phyloP scores from a whole-genome alignment of 192 early-diverging fungal genomes.

The Rhizophagus prolifer region DNA sequence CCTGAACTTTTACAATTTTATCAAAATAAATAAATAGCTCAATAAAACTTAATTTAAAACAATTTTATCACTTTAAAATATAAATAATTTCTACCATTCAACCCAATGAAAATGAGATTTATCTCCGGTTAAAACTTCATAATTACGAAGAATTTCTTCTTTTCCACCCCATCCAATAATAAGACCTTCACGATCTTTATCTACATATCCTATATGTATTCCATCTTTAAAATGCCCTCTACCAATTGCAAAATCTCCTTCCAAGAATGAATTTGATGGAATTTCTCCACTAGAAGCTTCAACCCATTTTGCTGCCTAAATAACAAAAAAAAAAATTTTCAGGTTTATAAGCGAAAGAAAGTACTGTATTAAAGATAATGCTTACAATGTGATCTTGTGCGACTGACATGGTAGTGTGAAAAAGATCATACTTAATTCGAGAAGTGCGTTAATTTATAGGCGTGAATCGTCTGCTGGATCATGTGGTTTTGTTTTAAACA shows the following conservation, averaged over 20 bases:
- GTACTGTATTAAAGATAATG: neutral
- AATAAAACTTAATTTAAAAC: no score
- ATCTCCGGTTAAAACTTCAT: constrained; percentile 2
- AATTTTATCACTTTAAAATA: no score
- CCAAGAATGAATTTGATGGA: neutral
- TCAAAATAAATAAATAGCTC: no score
- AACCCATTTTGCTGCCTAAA: constrained; percentile 2
- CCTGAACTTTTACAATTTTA: neutral
- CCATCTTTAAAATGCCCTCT: neutral
- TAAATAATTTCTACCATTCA: neutral
- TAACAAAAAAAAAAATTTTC: neutral
- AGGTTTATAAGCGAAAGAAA: neutral
- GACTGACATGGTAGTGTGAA: neutral
- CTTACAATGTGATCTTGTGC: constrained; percentile 2
- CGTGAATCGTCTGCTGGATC: neutral
- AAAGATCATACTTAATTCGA: no score
- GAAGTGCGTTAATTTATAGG: neutral
- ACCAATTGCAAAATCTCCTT: neutral
- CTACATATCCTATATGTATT: neutral
- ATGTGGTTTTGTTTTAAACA: neutral
- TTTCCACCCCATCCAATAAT: constrained; percentile 4
- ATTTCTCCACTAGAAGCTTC: neutral
- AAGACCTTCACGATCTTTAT: neutral
- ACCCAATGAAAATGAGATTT: constrained; percentile 8
- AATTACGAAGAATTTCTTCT: neutral